A percentile compares a stretch with the other conserved stretches of the same genome.
These are phyloP conservation scores for Encephalitozoon cuniculi DNA, from an alignment of 371 early-diverging fungal genomes.

Conservation along the genomic window DNA sequence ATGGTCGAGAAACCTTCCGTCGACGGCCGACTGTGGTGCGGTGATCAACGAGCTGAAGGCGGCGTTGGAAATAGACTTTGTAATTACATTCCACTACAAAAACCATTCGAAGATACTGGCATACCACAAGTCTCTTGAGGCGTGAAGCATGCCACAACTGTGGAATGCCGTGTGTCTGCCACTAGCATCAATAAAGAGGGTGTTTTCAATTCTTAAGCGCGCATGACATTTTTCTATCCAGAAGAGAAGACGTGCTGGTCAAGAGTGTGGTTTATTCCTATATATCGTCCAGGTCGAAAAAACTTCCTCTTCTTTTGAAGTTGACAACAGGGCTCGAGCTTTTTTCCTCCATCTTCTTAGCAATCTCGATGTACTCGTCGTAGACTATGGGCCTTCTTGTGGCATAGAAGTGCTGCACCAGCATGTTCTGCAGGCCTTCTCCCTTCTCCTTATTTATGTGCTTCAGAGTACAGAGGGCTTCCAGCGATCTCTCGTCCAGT, in stretches of 20 bases:
- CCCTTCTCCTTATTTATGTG: slow-evolving; percentile 36
- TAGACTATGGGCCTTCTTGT: slow-evolving; percentile 7
- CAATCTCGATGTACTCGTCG: slow-evolving; percentile 19
- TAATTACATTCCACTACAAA: slow-evolving; percentile 54
- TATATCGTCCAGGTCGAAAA: slow-evolving; percentile 27
- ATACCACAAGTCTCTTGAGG: slow-evolving; percentile 7
- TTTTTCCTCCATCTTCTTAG: slow-evolving; percentile 18
- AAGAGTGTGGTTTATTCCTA: not conserved
- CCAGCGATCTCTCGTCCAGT: slow-evolving; percentile 14
- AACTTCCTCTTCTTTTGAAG: slow-evolving; percentile 16
- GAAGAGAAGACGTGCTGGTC: not conserved
- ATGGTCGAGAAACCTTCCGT: slow-evolving; percentile 53
- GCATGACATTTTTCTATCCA: not conserved
- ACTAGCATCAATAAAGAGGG: slow-evolving; percentile 7
- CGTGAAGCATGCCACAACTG: not conserved
- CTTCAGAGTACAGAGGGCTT: slow-evolving; percentile 13
- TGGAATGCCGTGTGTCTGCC: not conserved
- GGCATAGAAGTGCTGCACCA: slow-evolving; percentile 24
- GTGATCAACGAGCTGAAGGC: slow-evolving; percentile 54
- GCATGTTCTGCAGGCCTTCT: slow-evolving; percentile 1
- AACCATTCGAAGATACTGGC: slow-evolving; percentile 37
- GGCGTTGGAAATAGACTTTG: slow-evolving; percentile 46
- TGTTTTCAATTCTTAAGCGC: not conserved
- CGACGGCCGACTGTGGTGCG: slow-evolving; percentile 6
- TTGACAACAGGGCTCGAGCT: not conserved